Conservation (phyloP, 495 filamentous ascomycete species). For the Annulohypoxylon stygium region DNA sequence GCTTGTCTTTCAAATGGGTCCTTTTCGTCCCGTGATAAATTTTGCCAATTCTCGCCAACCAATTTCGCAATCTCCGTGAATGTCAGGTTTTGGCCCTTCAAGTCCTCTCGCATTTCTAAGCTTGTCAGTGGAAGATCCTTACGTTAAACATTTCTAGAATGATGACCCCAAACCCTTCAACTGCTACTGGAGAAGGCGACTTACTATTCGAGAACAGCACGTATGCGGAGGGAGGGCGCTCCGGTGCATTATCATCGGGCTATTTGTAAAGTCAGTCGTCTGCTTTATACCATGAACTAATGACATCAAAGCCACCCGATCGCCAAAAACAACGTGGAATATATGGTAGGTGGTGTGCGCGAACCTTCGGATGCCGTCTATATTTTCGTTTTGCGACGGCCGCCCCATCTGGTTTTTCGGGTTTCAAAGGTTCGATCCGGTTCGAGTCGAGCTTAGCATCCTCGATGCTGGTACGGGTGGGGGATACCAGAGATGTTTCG, state of each 20-base stretch:
- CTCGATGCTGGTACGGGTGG: conserved; percentile 55
- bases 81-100: conserved; percentile 77
- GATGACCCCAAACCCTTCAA: background rate
- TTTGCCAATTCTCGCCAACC: conserved; percentile 84
- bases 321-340: background rate
- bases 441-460: conserved; percentile 53
- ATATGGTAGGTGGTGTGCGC: conserved; percentile 31
- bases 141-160: background rate
- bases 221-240: conserved; percentile 82
- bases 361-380: conserved; percentile 81
- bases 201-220: conserved; percentile 86
- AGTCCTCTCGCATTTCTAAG: conserved; percentile 77
- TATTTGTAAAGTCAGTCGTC: conserved; percentile 48
- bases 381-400: conserved; percentile 75
- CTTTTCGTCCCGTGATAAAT: conserved; percentile 70
- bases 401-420: conserved; percentile 52
- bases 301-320: conserved; percentile 23
- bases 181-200: conserved; percentile 44
- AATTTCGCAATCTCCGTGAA: conserved; percentile 87
- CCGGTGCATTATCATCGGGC: conserved; percentile 82
- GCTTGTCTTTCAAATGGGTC: conserved; percentile 79
- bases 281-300: background rate
- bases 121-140: conserved; percentile 12
- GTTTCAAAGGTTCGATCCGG: conserved; percentile 49
- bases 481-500: conserved; percentile 58